Evolutionary conservation across 768 basidiomycete species (phyloP), one percentile per base, ranked within the genome.

Genomic region (Pholiota microspora): DNA sequence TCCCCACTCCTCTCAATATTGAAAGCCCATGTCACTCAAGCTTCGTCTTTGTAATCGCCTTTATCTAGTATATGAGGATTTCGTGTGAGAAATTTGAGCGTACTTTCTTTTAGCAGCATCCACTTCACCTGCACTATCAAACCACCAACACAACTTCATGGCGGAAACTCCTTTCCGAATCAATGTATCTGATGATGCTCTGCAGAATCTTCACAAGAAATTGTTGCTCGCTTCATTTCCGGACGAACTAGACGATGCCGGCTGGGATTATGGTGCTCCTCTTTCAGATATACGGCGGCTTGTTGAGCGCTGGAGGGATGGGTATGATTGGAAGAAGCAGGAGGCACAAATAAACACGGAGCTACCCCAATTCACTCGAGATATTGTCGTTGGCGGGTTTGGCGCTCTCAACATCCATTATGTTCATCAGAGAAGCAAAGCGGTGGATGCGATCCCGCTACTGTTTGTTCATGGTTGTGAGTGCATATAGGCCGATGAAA

Each of bases 351-450:
- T 85, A 55, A 84, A 85, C 60, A 64, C 65, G 5, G 72, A 76
- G 31, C 54, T 85, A 1, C 79, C 83, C 2, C 82, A 83, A 67
- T 85, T 79, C 61, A 83, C 78, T 0, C 66, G 75, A 15, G 78
- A 81, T 46, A 73, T 85, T 31, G 66, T 69, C 1, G 75, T 85
- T 1, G 76, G 77, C 6, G 73, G 70, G 2, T 77, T 77, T 50
- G 81, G 75, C 0, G 55, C 63, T n/a, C 60, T 78, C 15, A 71
- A 71, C 49, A 73, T 85, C 10, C 83, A 86, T 58, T 85, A 84
- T 56, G 73, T 84, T 12, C 83, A 85, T 62, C 70, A 79, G 67
- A 75, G 69, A 64, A 84, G 83, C 62, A 42, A 56, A 15, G 57
- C 67, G 0, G 56, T 59, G 2, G 67, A 71, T 16, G 82, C 83